phyloP scores from a whole-genome alignment of 2,329 filamentous ascomycete species.

The Aspergillus niger region DNA sequence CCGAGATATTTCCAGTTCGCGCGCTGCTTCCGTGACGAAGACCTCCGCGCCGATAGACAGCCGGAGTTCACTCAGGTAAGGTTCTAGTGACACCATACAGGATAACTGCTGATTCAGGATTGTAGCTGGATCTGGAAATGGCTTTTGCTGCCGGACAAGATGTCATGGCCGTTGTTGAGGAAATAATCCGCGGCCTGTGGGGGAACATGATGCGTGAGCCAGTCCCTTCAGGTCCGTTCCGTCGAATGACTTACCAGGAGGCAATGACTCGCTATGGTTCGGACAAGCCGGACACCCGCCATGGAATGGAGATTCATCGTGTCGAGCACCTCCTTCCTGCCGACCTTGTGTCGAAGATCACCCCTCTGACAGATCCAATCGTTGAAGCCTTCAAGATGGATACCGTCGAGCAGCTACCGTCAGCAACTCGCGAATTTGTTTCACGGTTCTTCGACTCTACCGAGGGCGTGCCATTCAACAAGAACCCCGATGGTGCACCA shows the following conservation, averaged over 20 bases:
- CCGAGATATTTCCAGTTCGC: slow-evolving; percentile 88
- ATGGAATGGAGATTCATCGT: slow-evolving; percentile 66
- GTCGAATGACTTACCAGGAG: slow-evolving; percentile 68
- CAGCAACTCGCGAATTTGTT: slow-evolving; percentile 63
- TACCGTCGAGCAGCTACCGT: slow-evolving; percentile 49
- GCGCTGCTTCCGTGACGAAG: slow-evolving; percentile 92
- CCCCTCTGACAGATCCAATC: slow-evolving; percentile 65
- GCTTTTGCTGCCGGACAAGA: slow-evolving; percentile 73
- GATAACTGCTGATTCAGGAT: not conserved
- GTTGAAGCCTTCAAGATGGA: slow-evolving; percentile 74
- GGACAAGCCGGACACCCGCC: slow-evolving; percentile 89
- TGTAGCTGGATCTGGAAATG: slow-evolving; percentile 88
- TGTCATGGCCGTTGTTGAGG: slow-evolving; percentile 63
- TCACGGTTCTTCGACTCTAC: slow-evolving; percentile 70
- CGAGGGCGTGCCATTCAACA: slow-evolving; percentile 58
- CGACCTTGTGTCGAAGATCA: slow-evolving; percentile 74
- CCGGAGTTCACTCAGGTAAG: slow-evolving; percentile 90
- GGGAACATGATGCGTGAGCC: slow-evolving; percentile 47
- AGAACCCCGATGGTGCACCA: slow-evolving; percentile 75
- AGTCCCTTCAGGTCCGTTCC: slow-evolving; percentile 53
- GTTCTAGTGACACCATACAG: not conserved
- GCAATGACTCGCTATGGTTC: slow-evolving; percentile 80
- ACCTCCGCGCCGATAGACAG: slow-evolving; percentile 86
- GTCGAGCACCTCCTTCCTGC: slow-evolving; percentile 65
- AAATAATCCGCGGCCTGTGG: slow-evolving; percentile 60